Conservation (phyloP, 176 grass and related monocot species). For the Cenchrus purpureus region DNA sequence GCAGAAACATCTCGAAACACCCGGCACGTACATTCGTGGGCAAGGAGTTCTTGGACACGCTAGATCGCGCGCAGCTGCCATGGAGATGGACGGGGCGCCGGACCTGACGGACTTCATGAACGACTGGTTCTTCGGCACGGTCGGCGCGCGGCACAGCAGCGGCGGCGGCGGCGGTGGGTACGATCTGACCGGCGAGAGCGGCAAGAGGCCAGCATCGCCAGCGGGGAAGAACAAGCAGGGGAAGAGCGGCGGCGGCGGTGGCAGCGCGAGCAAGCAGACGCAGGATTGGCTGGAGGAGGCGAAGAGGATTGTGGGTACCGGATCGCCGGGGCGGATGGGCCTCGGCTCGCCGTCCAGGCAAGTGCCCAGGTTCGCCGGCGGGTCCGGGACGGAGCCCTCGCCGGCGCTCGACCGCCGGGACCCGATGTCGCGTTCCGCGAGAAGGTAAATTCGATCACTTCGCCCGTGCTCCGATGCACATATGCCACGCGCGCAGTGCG, state of each 20-base stretch:
- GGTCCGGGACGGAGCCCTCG: conserved; percentile 33
- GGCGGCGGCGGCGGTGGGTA: conserved; percentile 28
- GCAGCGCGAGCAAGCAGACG: conserved; percentile 51
- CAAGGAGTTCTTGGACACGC: not conserved
- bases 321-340: conserved; percentile 47
- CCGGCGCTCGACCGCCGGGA: conserved; percentile 65
- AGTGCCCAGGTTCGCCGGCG: conserved; percentile 55
- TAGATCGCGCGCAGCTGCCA: not conserved
- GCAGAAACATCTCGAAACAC: not conserved
- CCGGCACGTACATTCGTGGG: not conserved
- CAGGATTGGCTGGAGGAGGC: conserved; percentile 75
- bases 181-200: conserved; percentile 47
- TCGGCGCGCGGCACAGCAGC: conserved; percentile 37
- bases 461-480: too few relatives aligned
- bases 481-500: too few relatives aligned
- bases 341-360: conserved; percentile 52
- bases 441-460: conserved; percentile 46
- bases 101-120: conserved; percentile 80
- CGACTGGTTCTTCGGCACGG: conserved; percentile 83
- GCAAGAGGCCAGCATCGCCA: conserved; percentile 25
- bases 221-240: conserved; percentile 33
- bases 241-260: not conserved
- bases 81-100: conserved; percentile 48
- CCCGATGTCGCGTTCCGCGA: conserved; percentile 65
- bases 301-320: conserved; percentile 52